Evolutionary conservation across 108 stramenopile species (phyloP), one percentile per base, ranked within the genome.

Genomic region (Stephanodiscus triporus): DNA sequence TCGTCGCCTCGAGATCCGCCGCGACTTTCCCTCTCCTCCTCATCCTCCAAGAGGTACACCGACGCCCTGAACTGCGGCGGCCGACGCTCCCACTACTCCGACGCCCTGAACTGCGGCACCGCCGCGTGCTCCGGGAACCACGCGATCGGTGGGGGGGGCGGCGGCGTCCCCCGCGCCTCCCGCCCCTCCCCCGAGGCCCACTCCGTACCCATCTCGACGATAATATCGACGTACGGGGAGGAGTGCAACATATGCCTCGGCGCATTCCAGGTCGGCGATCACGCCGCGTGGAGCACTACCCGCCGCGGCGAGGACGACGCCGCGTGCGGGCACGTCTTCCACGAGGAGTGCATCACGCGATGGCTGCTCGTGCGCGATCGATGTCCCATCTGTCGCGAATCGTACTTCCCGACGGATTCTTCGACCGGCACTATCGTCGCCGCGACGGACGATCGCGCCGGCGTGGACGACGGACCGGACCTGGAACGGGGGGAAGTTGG

Each of bases 281-380:
- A 72, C 29, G 68, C 72, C 19, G 79, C 79, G 10, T 50, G 51
- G 40, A 13, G 36, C 11, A 27, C 49, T 3, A 19, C 22, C 30
- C 17, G 4, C 26, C 19, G 30, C 53, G 23, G 1, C 20, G 53
- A 26, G 1, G 43, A 16, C 9, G 50, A 38, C 19, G n/a, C 24
- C 23, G 60, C 63, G 17, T 91, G 90, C 53, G 58, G 61, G 4
- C 90, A 91, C 36, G 80, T 86, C 11, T 91, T 87, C 74, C 90
- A 91, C 63, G 80, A 76, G 19, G 86, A 85, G 29, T 91, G 90
- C 54, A 83, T 91, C 14, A 43, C 83, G 17, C 69, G 86, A 49
- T 91, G 90, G 90, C 74, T 87, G 26, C 70, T 82, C 26, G 79
- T 85, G 0, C 61, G 78, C 17, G 87, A 80, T 37, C 72, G 56